Conservation (phyloP, 2,329 filamentous ascomycete genomes). For the Sporothrix variecibatus region DNA sequence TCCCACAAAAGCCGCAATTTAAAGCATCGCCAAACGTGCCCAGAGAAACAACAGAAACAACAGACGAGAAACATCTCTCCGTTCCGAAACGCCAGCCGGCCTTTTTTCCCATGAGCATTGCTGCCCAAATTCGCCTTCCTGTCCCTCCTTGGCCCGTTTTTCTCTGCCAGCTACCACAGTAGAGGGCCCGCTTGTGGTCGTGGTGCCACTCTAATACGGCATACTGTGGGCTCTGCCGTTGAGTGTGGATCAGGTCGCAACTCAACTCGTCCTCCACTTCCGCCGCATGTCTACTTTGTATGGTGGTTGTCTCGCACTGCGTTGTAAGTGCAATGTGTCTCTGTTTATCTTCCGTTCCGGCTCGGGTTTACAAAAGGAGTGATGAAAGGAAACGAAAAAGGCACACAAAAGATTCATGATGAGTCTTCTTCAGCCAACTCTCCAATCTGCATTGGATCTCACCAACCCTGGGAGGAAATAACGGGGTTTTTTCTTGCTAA, state of each 20-base stretch:
- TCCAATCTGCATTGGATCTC: background rate
- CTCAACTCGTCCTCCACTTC: slow-evolving; percentile 24
- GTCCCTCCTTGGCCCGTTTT: slow-evolving; percentile 16
- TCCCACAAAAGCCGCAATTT: slow-evolving; percentile 8
- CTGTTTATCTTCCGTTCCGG: background rate
- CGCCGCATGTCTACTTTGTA: slow-evolving; percentile 6
- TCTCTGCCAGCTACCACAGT: background rate
- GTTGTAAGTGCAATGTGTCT: slow-evolving; percentile 13
- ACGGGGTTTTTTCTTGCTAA: background rate
- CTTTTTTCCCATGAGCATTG: slow-evolving; percentile 25
- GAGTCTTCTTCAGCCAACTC: background rate
- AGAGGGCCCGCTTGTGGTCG: slow-evolving; percentile 6
- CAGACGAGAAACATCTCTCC: background rate
- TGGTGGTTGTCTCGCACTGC: background rate
- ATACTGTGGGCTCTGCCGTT: slow-evolving; percentile 1
- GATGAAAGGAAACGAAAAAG: background rate
- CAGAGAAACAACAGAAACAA: background rate
- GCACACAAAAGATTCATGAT: background rate
- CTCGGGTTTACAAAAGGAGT: background rate
- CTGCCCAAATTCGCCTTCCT: slow-evolving; percentile 28
- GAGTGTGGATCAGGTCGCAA: slow-evolving; percentile 22
- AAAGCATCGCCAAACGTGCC: background rate
- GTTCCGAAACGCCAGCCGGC: slow-evolving; percentile 3
- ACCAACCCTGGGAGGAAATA: background rate
- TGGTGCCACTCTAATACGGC: slow-evolving; percentile 18